Base-by-base conservation (phyloP, 768 basidiomycete species). In the Rhizopogon rudus region DNA sequence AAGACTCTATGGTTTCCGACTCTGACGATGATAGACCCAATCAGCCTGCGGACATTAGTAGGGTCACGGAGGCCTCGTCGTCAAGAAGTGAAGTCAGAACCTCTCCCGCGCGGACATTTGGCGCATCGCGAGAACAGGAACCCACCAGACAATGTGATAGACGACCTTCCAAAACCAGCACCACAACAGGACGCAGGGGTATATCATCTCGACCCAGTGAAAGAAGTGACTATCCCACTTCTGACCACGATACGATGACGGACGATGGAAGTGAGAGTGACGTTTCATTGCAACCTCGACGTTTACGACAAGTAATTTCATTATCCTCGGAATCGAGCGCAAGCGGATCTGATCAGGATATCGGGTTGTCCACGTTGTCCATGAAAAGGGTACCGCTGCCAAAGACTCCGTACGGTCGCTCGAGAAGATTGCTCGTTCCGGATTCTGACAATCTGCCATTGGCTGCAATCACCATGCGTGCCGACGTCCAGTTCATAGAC, bases 391-490 rank as follows among this genome's bases (percentile, higher is more conserved):
- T 71, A 13, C 61, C 56, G 17, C 57, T 74, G 40, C 73, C 73
- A 22, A 73, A 64, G 61, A 69, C 67, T 8, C 53, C 51, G 16
- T 50, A 71, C 56, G 71, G 67, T 22, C 66, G 66, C 41, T 56
- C 71, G 45, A 65, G 73, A 51, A 66, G 73, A 49, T 61, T 72
- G 44, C 54, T 73, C 20, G 40, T 64, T 17, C 71, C 71, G 17
- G 57, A 53, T 41, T 62, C 62, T 17, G 48, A 39, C 22, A 56
- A 63, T 13, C 65, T 74, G 43, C 75, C 77, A 10, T 57, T 77
- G 45, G 66, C 71, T 44, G 74, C 76, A 33, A 65, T 80, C 52
- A 77, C 76, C 28, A 79, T 79, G 79, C 65, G 74, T 41, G 72
- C 70, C 35, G 75, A 79, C 53, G 63, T 71, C n/a, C 74, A 80